phyloP scores from a whole-genome alignment of 106 monocot genomes.

The Apostasia ramifera region DNA sequence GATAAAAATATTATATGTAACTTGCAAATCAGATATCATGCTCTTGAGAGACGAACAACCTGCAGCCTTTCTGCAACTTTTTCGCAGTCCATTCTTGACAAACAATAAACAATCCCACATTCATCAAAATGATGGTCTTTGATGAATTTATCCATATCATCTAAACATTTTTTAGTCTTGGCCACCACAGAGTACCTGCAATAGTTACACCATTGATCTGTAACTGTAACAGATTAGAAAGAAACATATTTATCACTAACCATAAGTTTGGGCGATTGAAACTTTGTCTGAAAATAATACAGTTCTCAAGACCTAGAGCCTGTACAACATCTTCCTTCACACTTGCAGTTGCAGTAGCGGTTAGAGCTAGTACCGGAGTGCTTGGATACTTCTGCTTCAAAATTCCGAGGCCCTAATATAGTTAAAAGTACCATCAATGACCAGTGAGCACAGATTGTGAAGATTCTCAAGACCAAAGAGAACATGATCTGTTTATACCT shows the following conservation, averaged over 20 bases:
- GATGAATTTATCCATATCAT: conserved; percentile 91
- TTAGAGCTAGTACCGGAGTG: conserved; percentile 88
- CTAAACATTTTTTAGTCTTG: conserved; percentile 92
- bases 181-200: conserved; percentile 80
- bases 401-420: conserved; percentile 74
- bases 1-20: no score
- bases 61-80: conserved; percentile 90
- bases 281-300: conserved; percentile 90
- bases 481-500: conserved; percentile 38
- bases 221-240: neutral
- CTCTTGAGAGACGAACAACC: conserved; percentile 25
- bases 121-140: conserved; percentile 84
- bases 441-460: neutral
- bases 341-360: conserved; percentile 97
- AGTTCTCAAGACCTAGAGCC: conserved; percentile 88
- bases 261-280: conserved; percentile 93
- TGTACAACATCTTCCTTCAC: conserved; percentile 99
- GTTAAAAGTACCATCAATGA: conserved; percentile 8
- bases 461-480: neutral
- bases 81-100: conserved; percentile 99
- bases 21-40: neutral
- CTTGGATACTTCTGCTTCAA: conserved; percentile 85
- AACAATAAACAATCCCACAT: conserved; percentile 96
- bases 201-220: conserved; percentile 6
- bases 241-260: conserved; percentile 27